These are phyloP conservation scores for Entoloma clypeatum DNA, from an alignment of 1,284 basidiomycete genomes.

Conservation along the genomic window DNA sequence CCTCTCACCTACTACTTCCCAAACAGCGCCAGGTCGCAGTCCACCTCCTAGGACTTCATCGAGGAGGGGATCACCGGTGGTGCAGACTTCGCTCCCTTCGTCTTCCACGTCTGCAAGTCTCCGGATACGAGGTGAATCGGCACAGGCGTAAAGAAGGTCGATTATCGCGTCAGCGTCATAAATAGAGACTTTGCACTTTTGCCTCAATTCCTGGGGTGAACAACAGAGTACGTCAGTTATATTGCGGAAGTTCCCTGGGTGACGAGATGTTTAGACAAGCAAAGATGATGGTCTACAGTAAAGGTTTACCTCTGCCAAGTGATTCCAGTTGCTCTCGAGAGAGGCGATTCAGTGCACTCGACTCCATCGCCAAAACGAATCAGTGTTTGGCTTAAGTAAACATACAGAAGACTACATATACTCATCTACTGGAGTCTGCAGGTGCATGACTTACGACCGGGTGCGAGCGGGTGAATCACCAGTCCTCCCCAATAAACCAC, in stretches of 20 bases:
- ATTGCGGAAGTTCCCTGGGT: constrained; percentile 41
- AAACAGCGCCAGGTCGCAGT: constrained; percentile 70
- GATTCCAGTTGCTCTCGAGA: constrained; percentile 8
- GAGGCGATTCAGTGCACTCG: constrained; percentile 3
- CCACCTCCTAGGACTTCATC: constrained; percentile 74
- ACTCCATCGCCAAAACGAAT: not conserved
- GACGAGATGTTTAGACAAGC: not conserved
- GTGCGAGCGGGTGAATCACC: constrained; percentile 30
- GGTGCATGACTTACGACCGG: constrained; percentile 14
- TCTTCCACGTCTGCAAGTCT: constrained; percentile 36
- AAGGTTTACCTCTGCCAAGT: constrained; percentile 15
- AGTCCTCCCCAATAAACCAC: constrained; percentile 51
- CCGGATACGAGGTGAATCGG: constrained; percentile 31
- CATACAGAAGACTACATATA: not conserved
- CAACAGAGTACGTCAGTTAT: constrained; percentile 49
- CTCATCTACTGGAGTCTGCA: constrained; percentile 5
- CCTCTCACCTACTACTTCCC: constrained; percentile 89
- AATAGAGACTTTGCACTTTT: constrained; percentile 47
- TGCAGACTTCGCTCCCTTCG: constrained; percentile 44
- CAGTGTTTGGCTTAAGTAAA: not conserved
- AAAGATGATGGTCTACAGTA: not conserved
- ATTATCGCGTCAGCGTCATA: constrained; percentile 48
- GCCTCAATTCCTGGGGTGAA: constrained; percentile 46
- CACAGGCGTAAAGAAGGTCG: constrained; percentile 40
- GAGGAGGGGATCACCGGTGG: constrained; percentile 67